phyloP scores from a whole-genome alignment of 495 filamentous ascomycete species.

The Lasiosphaeria miniovina region DNA sequence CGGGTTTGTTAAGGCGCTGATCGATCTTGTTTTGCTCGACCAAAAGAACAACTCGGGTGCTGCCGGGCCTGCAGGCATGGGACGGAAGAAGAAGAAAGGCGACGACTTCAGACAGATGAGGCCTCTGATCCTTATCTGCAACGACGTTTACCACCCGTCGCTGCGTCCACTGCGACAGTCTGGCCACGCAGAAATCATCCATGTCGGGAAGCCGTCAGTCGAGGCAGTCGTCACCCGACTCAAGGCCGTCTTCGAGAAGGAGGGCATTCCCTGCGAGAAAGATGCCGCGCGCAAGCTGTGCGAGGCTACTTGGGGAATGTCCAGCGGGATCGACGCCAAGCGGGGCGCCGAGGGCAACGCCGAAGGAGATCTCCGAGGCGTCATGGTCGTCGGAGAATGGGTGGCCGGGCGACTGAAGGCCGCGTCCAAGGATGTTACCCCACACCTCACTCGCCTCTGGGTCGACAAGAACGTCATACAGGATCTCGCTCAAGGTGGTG shows the following conservation, averaged over 20 bases:
- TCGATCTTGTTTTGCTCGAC: slow-evolving; percentile 81
- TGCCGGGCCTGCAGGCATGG: slow-evolving; percentile 28
- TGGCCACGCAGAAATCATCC: slow-evolving; percentile 81
- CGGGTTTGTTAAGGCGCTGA: slow-evolving; percentile 91
- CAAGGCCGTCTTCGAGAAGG: slow-evolving; percentile 77
- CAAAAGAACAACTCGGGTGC: slow-evolving; percentile 67
- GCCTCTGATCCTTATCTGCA: slow-evolving; percentile 91
- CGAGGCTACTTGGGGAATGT: slow-evolving; percentile 89
- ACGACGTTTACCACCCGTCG: slow-evolving; percentile 93
- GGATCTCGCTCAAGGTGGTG: slow-evolving; percentile 68
- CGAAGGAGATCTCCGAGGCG: slow-evolving; percentile 86
- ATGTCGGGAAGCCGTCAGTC: slow-evolving; percentile 81
- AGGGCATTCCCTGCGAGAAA: slow-evolving; percentile 79
- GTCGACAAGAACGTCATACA: slow-evolving; percentile 74
- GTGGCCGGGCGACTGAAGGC: slow-evolving; percentile 77
- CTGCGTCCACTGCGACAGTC: slow-evolving; percentile 80
- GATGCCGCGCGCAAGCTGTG: slow-evolving; percentile 87
- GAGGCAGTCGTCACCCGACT: slow-evolving; percentile 82
- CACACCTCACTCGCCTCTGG: slow-evolving; percentile 71
- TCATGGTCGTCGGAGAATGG: slow-evolving; percentile 95
- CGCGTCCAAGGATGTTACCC: slow-evolving; percentile 30
- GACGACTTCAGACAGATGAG: slow-evolving; percentile 83
- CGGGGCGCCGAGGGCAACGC: slow-evolving; percentile 61
- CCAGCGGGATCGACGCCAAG: slow-evolving; percentile 51
- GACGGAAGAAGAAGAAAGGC: slow-evolving; percentile 55